A percentile compares a stretch with the other conserved stretches of the same genome.
Evolutionary conservation across 306 rosid genomes (phyloP).

Genomic region (Inga oerstediana): DNA sequence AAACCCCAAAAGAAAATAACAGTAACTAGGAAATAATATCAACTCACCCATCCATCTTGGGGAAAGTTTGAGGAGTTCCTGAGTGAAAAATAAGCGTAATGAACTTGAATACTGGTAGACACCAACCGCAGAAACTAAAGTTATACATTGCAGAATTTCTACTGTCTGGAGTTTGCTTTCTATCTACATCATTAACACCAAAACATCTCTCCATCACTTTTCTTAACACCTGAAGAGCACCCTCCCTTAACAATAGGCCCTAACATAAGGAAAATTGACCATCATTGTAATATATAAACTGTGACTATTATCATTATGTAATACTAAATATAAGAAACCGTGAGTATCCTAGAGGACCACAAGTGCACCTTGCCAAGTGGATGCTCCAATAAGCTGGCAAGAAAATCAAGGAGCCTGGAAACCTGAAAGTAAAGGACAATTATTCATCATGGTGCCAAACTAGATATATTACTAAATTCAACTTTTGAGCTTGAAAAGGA

Average conservation of each 20-base stretch:
- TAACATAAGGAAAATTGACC: conserved; percentile 40
- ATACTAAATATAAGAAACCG: conserved; percentile 24
- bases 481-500: conserved; percentile 20
- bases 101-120: conserved; percentile 81
- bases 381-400: conserved; percentile 88
- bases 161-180: conserved; percentile 52
- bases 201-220: conserved; percentile 70
- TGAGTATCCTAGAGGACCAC: background rate
- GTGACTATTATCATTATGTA: background rate
- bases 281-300: conserved; percentile 9
- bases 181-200: conserved; percentile 52
- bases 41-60: conserved; percentile 65
- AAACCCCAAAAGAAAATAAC: conserved; percentile 18
- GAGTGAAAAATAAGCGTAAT: conserved; percentile 59
- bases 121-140: conserved; percentile 60
- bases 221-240: conserved; percentile 56
- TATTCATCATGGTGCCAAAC: conserved; percentile 18
- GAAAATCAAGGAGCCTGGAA: conserved; percentile 87
- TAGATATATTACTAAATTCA: conserved; percentile 17
- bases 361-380: conserved; percentile 78
- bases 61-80: conserved; percentile 46
- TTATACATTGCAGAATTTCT: conserved; percentile 53
- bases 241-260: conserved; percentile 71
- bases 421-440: conserved; percentile 57
- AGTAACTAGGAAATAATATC: conserved; percentile 29